These are phyloP conservation scores for Microbotryum saponariae DNA, from an alignment of 1,284 basidiomycete genomes.

Conservation along the genomic window DNA sequence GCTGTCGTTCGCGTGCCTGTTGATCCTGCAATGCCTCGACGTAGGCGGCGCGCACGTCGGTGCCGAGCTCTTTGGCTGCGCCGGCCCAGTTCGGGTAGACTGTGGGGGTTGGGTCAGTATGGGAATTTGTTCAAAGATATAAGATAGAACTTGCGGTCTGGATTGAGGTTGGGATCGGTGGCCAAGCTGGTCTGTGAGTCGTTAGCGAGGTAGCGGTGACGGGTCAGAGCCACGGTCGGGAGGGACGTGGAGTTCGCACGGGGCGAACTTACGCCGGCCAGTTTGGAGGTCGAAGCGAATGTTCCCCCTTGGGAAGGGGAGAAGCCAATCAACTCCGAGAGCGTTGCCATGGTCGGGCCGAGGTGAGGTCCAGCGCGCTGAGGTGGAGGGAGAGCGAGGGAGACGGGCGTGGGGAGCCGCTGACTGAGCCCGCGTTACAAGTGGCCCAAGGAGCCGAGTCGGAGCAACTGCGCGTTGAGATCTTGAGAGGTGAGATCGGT, in stretches of 20 bases:
- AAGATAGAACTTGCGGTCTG: not conserved
- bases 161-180: not conserved
- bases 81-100: conserved; percentile 21
- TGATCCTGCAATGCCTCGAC: conserved; percentile 3
- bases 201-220: no score
- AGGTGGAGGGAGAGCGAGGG: not conserved
- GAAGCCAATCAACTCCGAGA: conserved; percentile 7
- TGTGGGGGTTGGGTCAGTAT: not conserved
- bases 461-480: no score
- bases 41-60: conserved; percentile 28
- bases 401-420: no score
- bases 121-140: fast-evolving
- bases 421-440: no score
- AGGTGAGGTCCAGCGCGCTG: not conserved
- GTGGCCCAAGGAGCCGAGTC: no score
- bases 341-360: not conserved
- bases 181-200: conserved; percentile 3
- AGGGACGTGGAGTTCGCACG: no score
- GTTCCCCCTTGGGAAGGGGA: not conserved
- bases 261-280: not conserved
- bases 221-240: not conserved
- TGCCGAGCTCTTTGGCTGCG: conserved; percentile 14
- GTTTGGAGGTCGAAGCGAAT: conserved; percentile 2
- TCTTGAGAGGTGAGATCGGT: no score
- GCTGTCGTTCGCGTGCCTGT: conserved; percentile 8